These are phyloP conservation scores for Adansonia madagascariensis DNA, from an alignment of 441 rosid species.

Conservation along the genomic window DNA sequence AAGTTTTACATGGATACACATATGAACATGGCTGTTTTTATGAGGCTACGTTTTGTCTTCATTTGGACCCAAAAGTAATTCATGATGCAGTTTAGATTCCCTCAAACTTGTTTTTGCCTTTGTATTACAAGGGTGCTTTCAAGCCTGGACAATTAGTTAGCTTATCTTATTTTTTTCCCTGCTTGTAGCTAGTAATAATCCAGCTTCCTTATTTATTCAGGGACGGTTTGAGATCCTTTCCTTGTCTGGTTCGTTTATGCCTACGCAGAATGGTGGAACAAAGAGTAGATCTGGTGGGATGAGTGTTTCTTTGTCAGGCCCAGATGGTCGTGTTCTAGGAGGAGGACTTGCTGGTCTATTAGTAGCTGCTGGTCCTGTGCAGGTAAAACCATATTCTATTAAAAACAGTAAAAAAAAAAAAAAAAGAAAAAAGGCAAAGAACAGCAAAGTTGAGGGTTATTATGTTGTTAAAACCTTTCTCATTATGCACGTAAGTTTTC, in stretches of 20 bases:
- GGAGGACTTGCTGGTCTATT: constrained; percentile 96
- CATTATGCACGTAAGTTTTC: not conserved
- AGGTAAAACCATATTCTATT: constrained; percentile 49
- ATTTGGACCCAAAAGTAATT: not conserved
- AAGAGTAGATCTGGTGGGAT: constrained; percentile 90
- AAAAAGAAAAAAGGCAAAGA: not conserved
- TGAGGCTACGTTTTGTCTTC: not conserved
- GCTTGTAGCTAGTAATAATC: not conserved
- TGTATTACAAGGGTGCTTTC: not conserved
- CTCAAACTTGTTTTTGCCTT: not conserved
- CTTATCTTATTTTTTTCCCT: not conserved
- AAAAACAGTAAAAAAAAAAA: too few species aligned
- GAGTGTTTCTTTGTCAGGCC: constrained; percentile 92
- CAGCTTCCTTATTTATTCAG: constrained; percentile 38
- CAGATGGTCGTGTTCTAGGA: constrained; percentile 92
- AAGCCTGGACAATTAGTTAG: not conserved
- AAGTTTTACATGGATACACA: not conserved
- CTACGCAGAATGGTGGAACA: constrained; percentile 72
- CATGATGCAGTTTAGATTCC: not conserved
- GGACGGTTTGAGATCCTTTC: constrained; percentile 97
- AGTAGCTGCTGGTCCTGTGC: constrained; percentile 95
- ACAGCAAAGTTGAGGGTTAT: not conserved
- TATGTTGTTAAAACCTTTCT: not conserved
- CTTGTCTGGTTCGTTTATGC: constrained; percentile 84
- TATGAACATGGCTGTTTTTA: not conserved